Base-by-base conservation (phyloP, 2,329 filamentous ascomycete species). In the Sordariomycetes sp. region DNA sequence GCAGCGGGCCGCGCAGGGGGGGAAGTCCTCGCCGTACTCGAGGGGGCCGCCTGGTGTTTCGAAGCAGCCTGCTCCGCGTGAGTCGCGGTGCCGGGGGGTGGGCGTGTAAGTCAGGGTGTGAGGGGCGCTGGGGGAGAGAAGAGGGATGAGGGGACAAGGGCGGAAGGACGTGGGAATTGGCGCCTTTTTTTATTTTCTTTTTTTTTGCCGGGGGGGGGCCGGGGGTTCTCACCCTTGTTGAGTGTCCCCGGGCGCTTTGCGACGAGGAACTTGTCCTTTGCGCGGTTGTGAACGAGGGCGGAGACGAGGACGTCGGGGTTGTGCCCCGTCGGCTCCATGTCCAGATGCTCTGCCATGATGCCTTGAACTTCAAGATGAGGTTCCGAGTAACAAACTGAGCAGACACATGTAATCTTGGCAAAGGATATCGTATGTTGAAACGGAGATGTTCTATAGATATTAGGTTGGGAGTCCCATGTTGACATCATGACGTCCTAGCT, bases 11-110 rank as follows among this genome's bases (percentile, higher is more conserved):
- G 86, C 86, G 59, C 87, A 90, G 0, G 69, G 66, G 22, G 81
- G 72, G 42, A 82, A 76, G 1, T 74, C 74, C 65, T 92, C 88
- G 60, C 79, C 79, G 58, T 80, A 78, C 60, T 92, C 88, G 15
- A 90, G 77, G 63, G 91, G 87, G 0, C 88, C 88, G 24, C 88
- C 87, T 0, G 88, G 86, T 12, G 89, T 78, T 53, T 82, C 83
- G 70, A 78, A 82, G 0, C 79, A 82, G 1, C 80, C 83, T 79
- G 32, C 10, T 59, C 60, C 2, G 28, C 8, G 28, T 32, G 28
- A 32, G 28, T 32, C 28, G 28, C 4, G 28, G 28, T 32, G 28
- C 28, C 3, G 8, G 4, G 8, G 4, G 28, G 28, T 32, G 8
- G 28, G 28, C 4, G 3, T 32, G 28, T 32, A 8, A 32, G 28